Base-by-base conservation (phyloP, 1,139 yeast genomes). In the Lodderomyces metapsilosis region DNA sequence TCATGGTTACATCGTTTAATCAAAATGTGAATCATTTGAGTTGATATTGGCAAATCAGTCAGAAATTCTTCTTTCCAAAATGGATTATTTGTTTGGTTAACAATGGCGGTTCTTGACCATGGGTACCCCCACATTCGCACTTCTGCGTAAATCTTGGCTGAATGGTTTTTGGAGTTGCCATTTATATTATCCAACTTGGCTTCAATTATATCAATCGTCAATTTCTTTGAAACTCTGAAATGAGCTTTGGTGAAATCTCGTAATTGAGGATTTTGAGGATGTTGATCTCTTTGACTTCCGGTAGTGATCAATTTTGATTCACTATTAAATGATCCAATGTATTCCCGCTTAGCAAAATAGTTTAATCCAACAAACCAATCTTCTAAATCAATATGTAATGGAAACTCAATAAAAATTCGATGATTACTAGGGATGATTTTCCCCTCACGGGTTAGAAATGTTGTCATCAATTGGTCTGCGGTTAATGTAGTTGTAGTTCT, bases 351-450 rank as follows among this genome's bases (percentile, higher is more conserved):
- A 3, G 95, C 76, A 54, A 85, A 82, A 17, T 87, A 78, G 45
- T 76, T 77, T 43, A 88, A 62, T 0, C 91, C 84, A 6, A 87
- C 86, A 51, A 80, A 74, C 96, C 96, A 88, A 58, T 86, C 94
- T 52, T 84, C 94, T 41, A 84, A 71, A 58, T 87, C 95, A 27
- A 81, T 79, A 50, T 80, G 80, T 33, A 82, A 66, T 1, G 86
- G 84, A 50, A 88, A 87, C 51, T 80, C 81, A 39, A 85, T 67
- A 25, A 82, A 62, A 2, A 83, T 64, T 32, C 78, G 53, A 43
- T 76, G 69, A 45, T 64, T 62, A 37, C 58, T 66, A 13, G 60
- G 58, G 13, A 65, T 54, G 2, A 57, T 47, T 43, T 66, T 66
- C 35, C 68, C 70, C 23, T 70, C 76, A 39, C 63, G 56, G 2